Evolutionary conservation across 352 stramenopile genomes (phyloP), one percentile per base, ranked within the genome.

Genomic region (Pythium rishiriense): DNA sequence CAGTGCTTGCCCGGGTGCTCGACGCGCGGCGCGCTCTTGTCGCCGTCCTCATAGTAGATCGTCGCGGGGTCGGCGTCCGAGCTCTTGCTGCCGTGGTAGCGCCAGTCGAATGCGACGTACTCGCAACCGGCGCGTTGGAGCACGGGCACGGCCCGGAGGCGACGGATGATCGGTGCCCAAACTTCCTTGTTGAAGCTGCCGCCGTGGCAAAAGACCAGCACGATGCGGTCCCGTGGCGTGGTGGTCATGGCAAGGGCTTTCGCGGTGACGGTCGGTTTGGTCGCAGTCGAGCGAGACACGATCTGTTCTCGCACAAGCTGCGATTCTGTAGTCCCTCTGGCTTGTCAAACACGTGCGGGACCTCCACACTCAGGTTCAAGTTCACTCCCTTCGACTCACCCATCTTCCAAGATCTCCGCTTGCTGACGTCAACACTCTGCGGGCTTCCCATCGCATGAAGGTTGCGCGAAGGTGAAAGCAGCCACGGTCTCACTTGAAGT

Each of bases 181-280:
- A 62, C 54, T 21, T 79, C 43, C 35, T 75, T 72, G 58, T 75
- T 78, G 67, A 79, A 79, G 25, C 75, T 70, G 4, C 67, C 70
- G 47, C 67, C 73, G 63, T 83, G 75, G 31, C 66, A 73, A 49
- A 83, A 84, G 19, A 84, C 59, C 54, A 84, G 33, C 43, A 68
- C 52, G 25, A 62, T 53, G 25, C 61, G 61, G 1, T 66, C 48
- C 12, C 29, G n/a, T 15, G 37, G 41, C 15, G 48, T 3, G 8
- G 39, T 22, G 4, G 24, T 17, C 46, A 52, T 52, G 46, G 43
- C 43, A 12, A 28, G 8, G 5, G n/a, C n/a, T n/a, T n/a, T n/a
- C n/a, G n/a, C n/a, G n/a, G n/a, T n/a, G n/a, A n/a, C n/a, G n/a
- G n/a, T n/a, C n/a, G n/a, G n/a, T n/a, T n/a, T n/a, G n/a, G n/a